Evolutionary conservation across 2,329 filamentous ascomycete species (phyloP), one percentile per base, ranked within the genome.

Genomic region (Helotiales sp.): DNA sequence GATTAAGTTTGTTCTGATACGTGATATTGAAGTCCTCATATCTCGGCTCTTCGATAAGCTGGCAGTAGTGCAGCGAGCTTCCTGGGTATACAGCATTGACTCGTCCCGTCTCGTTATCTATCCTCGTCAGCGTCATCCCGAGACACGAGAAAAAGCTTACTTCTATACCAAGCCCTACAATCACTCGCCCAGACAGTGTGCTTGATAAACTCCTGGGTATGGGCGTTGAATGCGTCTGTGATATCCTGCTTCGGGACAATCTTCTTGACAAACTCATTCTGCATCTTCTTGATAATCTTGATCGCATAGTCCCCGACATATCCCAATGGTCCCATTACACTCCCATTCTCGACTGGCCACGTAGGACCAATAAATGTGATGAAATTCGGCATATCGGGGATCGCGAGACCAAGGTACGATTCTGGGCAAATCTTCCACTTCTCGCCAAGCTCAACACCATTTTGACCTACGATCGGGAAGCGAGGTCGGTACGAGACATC

Each of bases 51-150:
- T 72, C 68, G 57, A 78, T 75, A 1, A 72, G 63, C 55, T 77
- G 71, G 31, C 74, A 70, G 58, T 81, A 82, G 54, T 82, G 79
- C 40, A 82, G 73, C 0, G 75, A 77, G 2, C 73, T 76, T 2
- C 80, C 81, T 0, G 80, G 79, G 75, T 76, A 82, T 1, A 82
- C 70, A 2, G 78, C 76, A 67, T 69, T 72, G 40, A 79, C 75
- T 5, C 75, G 69, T n/a, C 75, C 76, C 1, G 75, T 78, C 22
- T 74, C 72, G 56, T 77, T 75, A 64, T 81, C 74, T 64, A 19
- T 15, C 5, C 24, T n/a, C 5, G 33, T 31, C 42, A 48, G 29
- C 10, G 29, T 19, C 13, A 4, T 25, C 22, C 22, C 24, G 8
- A 44, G 19, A 15, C 24, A 1, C 15, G 22, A 15, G 7, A 15